phyloP scores from a whole-genome alignment of 2,329 filamentous ascomycete species.

The Fusarium guadeloupense region DNA sequence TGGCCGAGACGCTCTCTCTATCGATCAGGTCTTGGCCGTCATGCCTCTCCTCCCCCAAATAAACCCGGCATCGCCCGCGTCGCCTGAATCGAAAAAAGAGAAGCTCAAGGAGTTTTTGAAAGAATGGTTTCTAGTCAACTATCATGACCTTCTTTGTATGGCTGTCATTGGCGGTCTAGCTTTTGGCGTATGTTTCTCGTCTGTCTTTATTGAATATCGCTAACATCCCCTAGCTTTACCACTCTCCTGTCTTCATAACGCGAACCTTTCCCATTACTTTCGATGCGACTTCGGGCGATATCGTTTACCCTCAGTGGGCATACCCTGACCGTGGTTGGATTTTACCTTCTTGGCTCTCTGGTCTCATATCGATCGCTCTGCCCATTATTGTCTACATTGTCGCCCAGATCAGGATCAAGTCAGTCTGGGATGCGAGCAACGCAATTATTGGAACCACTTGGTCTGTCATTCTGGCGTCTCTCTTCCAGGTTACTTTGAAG shows the following conservation, averaged over 20 bases:
- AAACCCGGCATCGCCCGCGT: constrained; percentile 6
- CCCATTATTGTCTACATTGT: constrained; percentile 66
- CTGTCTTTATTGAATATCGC: background rate
- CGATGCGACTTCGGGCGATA: constrained; percentile 60
- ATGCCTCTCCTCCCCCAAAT: constrained; percentile 36
- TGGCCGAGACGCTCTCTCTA: background rate
- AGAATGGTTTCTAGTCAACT: constrained; percentile 67
- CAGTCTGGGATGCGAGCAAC: constrained; percentile 69
- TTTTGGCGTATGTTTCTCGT: constrained; percentile 41
- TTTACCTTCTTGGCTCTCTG: constrained; percentile 67
- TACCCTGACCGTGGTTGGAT: constrained; percentile 72
- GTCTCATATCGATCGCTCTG: constrained; percentile 63
- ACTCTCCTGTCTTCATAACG: constrained; percentile 62
- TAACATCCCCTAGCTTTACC: constrained; percentile 55
- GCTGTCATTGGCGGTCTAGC: constrained; percentile 54
- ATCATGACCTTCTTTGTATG: constrained; percentile 69
- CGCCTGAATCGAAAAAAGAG: constrained; percentile 4
- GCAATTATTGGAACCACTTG: constrained; percentile 69
- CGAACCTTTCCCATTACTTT: constrained; percentile 72
- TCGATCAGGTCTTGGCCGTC: background rate
- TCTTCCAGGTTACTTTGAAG: constrained; percentile 75
- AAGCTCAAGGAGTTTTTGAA: constrained; percentile 37
- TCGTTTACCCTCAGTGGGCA: constrained; percentile 71
- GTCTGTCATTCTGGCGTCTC: constrained; percentile 64
- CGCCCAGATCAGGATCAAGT: constrained; percentile 66